Base-by-base conservation (phyloP, 2,329 filamentous ascomycete species). In the Beauveria medogensis region DNA sequence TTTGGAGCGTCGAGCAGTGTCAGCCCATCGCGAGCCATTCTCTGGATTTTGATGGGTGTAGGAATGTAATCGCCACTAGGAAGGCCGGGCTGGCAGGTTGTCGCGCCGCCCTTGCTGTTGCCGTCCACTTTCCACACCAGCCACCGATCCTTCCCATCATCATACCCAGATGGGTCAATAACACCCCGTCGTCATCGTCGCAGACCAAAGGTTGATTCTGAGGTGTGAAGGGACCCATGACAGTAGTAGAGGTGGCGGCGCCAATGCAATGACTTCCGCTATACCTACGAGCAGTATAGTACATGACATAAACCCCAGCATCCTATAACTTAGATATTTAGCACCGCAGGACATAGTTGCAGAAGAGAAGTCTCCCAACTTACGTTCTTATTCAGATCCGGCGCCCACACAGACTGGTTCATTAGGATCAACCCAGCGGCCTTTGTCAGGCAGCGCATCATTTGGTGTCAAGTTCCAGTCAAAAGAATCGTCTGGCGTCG, bases 11-110 rank as follows among this genome's bases (percentile, higher is more conserved):
- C 58, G 6, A 57, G 47, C 9, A 63, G 46, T 1, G 61, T 60
- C 1, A 63, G 58, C 3, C 44, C 61, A 14, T 63, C 53, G 14
- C 51, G 52, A 3, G 44, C 47, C 52, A 63, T 51, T 47, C 41
- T 52, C 47, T 61, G 62, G 37, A 61, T 61, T 22, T 63, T 63
- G 46, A 58, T 57, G 5, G 62, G 59, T 14, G 62, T 63, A 12
- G 58, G 59, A 28, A 56, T 46, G 41, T 63, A 63, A 22, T 48
- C 22, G 10, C 52, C 40, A 14, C 52, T 56, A 9, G 59, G 53
- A 5, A 41, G 22, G 20, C 56, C 51, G 22, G 28, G 18, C 46
- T 63, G 57, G 52, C 61, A 63, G 10, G 61, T 54, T 30, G 61
- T 61, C 44, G 61, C 58, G 22, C 61, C 57, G 14, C 61, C 61